phyloP scores from a whole-genome alignment of 2,329 filamentous ascomycete genomes.

The Pyrenophora tritici-repentis region DNA sequence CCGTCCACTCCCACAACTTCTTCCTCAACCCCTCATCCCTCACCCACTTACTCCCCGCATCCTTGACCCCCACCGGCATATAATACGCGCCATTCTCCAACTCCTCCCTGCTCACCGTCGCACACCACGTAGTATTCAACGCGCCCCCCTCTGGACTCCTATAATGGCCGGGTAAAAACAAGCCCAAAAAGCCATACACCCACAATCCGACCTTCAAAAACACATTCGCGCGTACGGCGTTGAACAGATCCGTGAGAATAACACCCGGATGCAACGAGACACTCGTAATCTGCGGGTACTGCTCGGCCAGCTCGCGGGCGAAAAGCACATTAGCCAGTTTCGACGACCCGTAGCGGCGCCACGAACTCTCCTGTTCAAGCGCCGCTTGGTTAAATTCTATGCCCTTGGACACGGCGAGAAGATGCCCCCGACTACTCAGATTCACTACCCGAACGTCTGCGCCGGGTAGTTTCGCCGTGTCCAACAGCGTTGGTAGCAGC shows the following conservation, averaged over 20 bases:
- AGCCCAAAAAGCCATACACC: slow-evolving; percentile 30
- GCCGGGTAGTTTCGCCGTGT: slow-evolving; percentile 46
- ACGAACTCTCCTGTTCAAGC: slow-evolving; percentile 38
- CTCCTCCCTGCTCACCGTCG: slow-evolving; percentile 38
- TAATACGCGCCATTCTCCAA: slow-evolving; percentile 53
- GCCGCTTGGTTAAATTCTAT: slow-evolving; percentile 45
- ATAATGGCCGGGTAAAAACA: slow-evolving; percentile 39
- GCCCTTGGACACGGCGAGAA: slow-evolving; percentile 27
- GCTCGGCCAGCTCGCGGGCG: slow-evolving; percentile 48
- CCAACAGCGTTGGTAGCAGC: slow-evolving; percentile 50
- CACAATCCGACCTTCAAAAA: slow-evolving; percentile 32
- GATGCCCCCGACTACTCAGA: slow-evolving; percentile 43
- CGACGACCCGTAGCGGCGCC: slow-evolving; percentile 53
- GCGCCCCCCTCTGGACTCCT: slow-evolving; percentile 41
- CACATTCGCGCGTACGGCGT: slow-evolving; percentile 24
- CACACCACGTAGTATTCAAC: slow-evolving; percentile 52
- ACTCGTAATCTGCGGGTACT: slow-evolving; percentile 53
- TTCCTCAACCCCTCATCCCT: slow-evolving; percentile 41
- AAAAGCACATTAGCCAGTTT: slow-evolving; percentile 59
- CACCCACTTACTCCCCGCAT: slow-evolving; percentile 29
- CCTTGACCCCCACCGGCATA: slow-evolving; percentile 37
- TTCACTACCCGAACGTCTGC: slow-evolving; percentile 55
- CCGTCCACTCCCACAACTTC: slow-evolving; percentile 48
- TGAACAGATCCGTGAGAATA: slow-evolving; percentile 53
- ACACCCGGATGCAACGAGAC: slow-evolving; percentile 57